phyloP scores from a whole-genome alignment of 208 protist species.

The Trypanosoma platydactyli region DNA sequence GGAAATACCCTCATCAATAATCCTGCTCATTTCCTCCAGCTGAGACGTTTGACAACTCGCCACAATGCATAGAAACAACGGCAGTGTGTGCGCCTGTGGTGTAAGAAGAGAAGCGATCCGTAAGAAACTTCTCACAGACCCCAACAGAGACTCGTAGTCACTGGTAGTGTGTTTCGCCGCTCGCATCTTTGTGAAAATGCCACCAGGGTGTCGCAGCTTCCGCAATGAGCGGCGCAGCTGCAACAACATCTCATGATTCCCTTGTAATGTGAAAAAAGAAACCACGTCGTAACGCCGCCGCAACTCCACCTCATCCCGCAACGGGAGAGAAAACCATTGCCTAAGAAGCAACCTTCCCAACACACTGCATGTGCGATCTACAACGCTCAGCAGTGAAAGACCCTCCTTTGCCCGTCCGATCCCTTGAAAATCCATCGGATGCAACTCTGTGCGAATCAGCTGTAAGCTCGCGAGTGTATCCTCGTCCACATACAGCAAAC shows the following conservation, averaged over 20 bases:
- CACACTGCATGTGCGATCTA: conserved; percentile 52
- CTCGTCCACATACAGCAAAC: conserved; percentile 60
- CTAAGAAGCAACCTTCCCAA: conserved; percentile 61
- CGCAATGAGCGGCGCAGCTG: conserved; percentile 55
- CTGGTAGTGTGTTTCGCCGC: conserved; percentile 42
- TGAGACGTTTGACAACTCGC: conserved; percentile 27
- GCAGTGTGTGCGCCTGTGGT: conserved; percentile 21
- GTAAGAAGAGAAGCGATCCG: conserved; percentile 24
- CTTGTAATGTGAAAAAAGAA: conserved; percentile 51
- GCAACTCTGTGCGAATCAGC: conserved; percentile 68
- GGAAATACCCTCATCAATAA: conserved; percentile 25
- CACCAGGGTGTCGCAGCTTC: conserved; percentile 41
- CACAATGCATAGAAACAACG: conserved; percentile 30
- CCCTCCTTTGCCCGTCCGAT: conserved; percentile 81
- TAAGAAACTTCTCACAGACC: conserved; percentile 45
- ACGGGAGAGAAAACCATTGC: conserved; percentile 76
- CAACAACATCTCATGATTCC: conserved; percentile 44
- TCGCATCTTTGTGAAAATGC: conserved; percentile 75
- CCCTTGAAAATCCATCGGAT: conserved; percentile 78
- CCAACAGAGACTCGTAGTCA: conserved; percentile 69
- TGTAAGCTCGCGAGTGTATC: conserved; percentile 57
- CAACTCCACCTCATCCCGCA: conserved; percentile 55
- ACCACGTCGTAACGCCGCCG: conserved; percentile 60
- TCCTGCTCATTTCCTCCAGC: conserved; percentile 22
- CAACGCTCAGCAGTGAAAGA: conserved; percentile 67